Base-by-base conservation (phyloP, 2,329 filamentous ascomycete genomes). In the Pseudocercospora vitis region DNA sequence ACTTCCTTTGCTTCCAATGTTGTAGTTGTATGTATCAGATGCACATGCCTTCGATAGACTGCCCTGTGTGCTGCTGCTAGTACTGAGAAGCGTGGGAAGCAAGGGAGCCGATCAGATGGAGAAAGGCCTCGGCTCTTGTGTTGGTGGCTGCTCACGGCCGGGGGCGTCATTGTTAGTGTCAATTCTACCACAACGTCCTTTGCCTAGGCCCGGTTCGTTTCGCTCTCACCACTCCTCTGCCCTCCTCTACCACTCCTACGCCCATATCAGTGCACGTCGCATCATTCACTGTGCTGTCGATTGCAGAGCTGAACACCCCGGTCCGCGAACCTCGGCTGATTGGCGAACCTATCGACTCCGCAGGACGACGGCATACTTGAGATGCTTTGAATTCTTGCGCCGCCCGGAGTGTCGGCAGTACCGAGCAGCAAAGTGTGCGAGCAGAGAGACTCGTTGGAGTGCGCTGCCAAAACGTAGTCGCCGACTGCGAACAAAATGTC, bases 311-410 rank as follows among this genome's bases (percentile, higher is more conserved):
- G n/a, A n/a, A n/a, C 12, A 28, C 24, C 42, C 26, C 29, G 23
- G 42, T 42, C 37, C 19, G 37, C 37, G 37, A 42, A 8, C 14
- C 8, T 42, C 37, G 37, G 44, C 32, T 31, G 26, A 31, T 47
- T 28, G 44, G 46, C 29, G 29, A 26, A 31, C 46, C 37, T 48
- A 48, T 48, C 46, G 45, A 48, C 48, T 52, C 53, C 49, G 53
- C 53, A 52, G 48, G 44, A 54, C 48, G 53, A 52, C 53, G 42
- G 42, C 53, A 52, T 49, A 48, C 26, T 21, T 12, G 48, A 51
- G 37, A 55, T 55, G 52, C 42, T 48, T 48, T 55, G 52, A 55
- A 33, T 12, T 26, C 18, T 29, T 29, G 26, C 42, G 42, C 24
- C 16, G 23, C 24, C 14, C 14, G 24, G 12, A 19, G 4, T 29